Evolutionary conservation across 2,329 filamentous ascomycete genomes (phyloP), one percentile per base, ranked within the genome.

Genomic region (Endocalyx cinctus): DNA sequence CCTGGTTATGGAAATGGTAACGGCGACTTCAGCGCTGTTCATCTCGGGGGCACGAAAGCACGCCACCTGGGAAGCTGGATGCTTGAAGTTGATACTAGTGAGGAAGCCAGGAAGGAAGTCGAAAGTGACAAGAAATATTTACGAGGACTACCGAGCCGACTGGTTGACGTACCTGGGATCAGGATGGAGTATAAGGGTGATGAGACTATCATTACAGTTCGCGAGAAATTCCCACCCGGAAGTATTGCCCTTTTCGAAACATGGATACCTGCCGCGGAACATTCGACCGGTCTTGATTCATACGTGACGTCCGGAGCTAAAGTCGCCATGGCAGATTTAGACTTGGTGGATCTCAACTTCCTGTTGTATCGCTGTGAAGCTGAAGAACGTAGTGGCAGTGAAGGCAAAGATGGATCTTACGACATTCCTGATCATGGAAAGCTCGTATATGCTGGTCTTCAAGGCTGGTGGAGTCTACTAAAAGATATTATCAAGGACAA

Each of bases 381-480:
- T 4, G 92, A 98, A 59, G 94, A 79, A 60, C 76, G 78, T 29
- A 87, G 92, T 47, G 78, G 76, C 6, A 95, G 84, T 43, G 74
- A 73, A 32, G 87, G 87, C 4, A 73, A 76, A 39, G 87, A 96
- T 55, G 90, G 92, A n/a, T 81, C 82, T 7, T 98, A 97, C 62
- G 76, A 81, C 33, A 83, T 98, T 43, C 92, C 92, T 2, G 81
- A 82, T 1, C 70, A 88, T 53, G 90, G 89, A 3, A 79, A 84
- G 38, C 73, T 96, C 26, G 86, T 96, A 3, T 98, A 97, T 59
- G 90, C 90, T 39, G 92, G 92, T 40, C 72, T 98, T n/a, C 92
- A 98, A 59, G 94, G 94, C 23, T 98, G 92, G 90, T 95, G 90
- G 88, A 96, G 88, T 56, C 69, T 95, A 1, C 66, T 98, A 26